Base-by-base conservation (phyloP, 2,329 filamentous ascomycete genomes). In the Colletotrichum limetticola region DNA sequence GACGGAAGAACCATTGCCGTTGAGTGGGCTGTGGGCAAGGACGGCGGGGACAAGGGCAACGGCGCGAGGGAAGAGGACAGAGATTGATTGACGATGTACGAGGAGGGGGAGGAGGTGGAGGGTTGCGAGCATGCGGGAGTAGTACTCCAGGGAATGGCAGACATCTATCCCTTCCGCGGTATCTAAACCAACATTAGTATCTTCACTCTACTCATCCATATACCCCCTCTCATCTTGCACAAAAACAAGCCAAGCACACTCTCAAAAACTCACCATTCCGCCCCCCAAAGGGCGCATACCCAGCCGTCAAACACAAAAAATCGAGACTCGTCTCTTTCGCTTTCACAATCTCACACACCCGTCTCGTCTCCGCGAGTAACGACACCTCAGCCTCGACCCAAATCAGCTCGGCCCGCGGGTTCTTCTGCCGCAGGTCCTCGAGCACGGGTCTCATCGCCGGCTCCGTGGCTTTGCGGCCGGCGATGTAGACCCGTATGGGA, bases 151-250 rank as follows among this genome's bases (percentile, higher is more conserved):
- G 12, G 76, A 80, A 49, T 84, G 83, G 1, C 77, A 77, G 35
- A 82, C 78, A n/a, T 86, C 85, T 1, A 86, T 4, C 0, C 85
- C 86, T 73, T 87, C 86, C 2, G 76, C 1, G 0, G 83, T 86
- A 61, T 85, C 84, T 75, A 12, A 35, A 11, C 9, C 32, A 12
- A 35, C 1, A 35, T 35, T 11, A 35, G 32, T 4, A 12, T 12
- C 32, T 35, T 35, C 32, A 35, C 32, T 35, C 32, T 1, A 35
- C 32, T 12, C 32, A 35, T 35, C 32, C 11, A 35, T 4, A 12
- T 12, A 12, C 11, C 11, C 11, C 32, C 32, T 35, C 32, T 35
- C 32, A 35, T 35, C 32, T 35, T 35, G 32, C 32, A 35, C 32
- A 35, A 4, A 11, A 35, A 35, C 14, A 42, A 42, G 16, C 37